Conservation (phyloP, 169 alveolate genomes). For the Condylostoma magnum region DNA sequence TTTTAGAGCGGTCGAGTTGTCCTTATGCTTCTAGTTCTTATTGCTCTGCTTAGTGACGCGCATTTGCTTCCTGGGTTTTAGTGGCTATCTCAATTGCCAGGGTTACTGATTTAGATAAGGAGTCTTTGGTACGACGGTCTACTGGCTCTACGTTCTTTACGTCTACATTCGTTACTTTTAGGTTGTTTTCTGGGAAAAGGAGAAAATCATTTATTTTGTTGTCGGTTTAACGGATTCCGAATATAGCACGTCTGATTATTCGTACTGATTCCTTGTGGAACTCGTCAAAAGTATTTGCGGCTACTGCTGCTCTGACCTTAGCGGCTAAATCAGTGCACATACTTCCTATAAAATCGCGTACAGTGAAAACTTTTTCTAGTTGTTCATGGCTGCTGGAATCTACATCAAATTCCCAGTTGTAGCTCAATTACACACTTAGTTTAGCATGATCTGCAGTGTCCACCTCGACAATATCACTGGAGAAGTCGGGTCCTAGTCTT, state of each 20-base stretch:
- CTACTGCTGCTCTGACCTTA: constrained; percentile 71
- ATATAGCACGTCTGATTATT: constrained; percentile 59
- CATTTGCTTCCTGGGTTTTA: constrained; percentile 61
- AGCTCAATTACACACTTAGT: constrained; percentile 52
- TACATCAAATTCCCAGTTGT: constrained; percentile 57
- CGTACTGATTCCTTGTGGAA: constrained; percentile 71
- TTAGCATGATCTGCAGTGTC: constrained; percentile 71
- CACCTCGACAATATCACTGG: constrained; percentile 61
- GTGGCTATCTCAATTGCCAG: constrained; percentile 78
- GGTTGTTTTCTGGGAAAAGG: constrained; percentile 36
- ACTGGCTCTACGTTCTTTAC: constrained; percentile 72
- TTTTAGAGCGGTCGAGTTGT: constrained; percentile 48
- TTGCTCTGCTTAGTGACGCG: constrained; percentile 60
- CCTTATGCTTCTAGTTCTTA: constrained; percentile 65
- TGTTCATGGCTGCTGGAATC: constrained; percentile 33
- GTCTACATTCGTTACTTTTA: constrained; percentile 63
- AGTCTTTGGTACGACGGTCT: constrained; percentile 54
- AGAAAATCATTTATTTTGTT: constrained; percentile 43
- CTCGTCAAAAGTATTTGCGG: constrained; percentile 49
- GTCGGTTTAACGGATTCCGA: constrained; percentile 60
- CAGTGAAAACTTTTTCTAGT: constrained; percentile 50
- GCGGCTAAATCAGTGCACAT: constrained; percentile 61
- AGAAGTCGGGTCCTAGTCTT: constrained; percentile 70
- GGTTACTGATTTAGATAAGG: constrained; percentile 60
- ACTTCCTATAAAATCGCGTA: constrained; percentile 70